Evolutionary conservation across 495 filamentous ascomycete genomes (phyloP), one percentile per base, ranked within the genome.

Genomic region (Lasiosphaeria miniovina): DNA sequence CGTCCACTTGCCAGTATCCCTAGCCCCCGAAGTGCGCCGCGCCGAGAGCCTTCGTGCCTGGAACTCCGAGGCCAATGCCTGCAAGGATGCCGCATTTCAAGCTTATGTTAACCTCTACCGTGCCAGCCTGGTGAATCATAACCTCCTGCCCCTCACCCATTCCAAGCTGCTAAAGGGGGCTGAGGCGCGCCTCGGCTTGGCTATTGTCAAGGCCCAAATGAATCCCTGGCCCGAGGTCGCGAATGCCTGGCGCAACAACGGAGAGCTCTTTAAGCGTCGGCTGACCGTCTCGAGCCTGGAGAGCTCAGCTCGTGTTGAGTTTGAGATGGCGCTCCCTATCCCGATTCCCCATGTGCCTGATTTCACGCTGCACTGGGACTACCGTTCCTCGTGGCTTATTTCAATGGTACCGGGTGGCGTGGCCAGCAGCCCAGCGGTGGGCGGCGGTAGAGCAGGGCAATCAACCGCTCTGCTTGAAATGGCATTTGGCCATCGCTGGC

Each of bases 41-140:
- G 73, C 80, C 3, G 62, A 73, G 36, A 84, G 90, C 43, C 68
- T 65, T 6, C 59, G 62, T 4, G 59, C 68, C 50, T 97, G 92
- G 91, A 68, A 60, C 5, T 88, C 87, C 1, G 90, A 96, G 68
- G 84, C 80, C 43, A 86, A 80, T 53, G 93, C 94, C 5, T 84
- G 77, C 61, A 89, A 87, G 61, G 94, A 97, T 67, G 87, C 90
- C 3, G 90, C 91, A 0, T 94, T 96, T 55, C 82, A 90, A 65
- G 90, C 92, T 11, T 96, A 93, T 66, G 72, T 80, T 33, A 80
- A 79, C 3, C 78, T 98, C 0, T 85, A 91, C 65, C 59, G 83
- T 38, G 86, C 82, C 45, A 87, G 88, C 0, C 74, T 96, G 31
- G 72, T 97, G 24, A 91, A 92, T 53, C 82, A 96, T 46, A 84